Evolutionary conservation across 306 rosid species (phyloP), one percentile per base, ranked within the genome.

Genomic region (Astragalus glycyphyllos): DNA sequence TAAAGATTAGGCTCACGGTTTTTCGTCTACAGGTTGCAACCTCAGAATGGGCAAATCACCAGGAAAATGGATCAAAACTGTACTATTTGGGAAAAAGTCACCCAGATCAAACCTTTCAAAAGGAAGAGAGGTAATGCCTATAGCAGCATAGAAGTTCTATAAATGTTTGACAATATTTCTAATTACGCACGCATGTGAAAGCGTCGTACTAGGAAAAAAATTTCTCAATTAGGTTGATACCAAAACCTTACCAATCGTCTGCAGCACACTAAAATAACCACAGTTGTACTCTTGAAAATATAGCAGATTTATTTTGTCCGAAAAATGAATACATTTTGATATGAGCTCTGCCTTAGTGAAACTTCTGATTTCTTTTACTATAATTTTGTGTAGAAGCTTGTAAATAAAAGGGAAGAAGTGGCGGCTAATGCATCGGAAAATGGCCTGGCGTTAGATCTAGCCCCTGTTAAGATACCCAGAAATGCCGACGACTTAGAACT

Each of bases 31-130:
- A 70, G 88, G 46, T 69, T 41, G 72, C 65, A 67, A 74, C 16
- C 72, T 50, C 67, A 73, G 51, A 75, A 91, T 89, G 97, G 97
- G 93, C 15, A 91, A 91, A 78, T 91, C 97, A 54, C 97, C 97
- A 0, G 96, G 84, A 67, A 91, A 84, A 87, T 91, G 97, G 97
- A 89, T 91, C 84, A 89, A 84, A 79, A 75, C 85, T 0, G 84
- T 89, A 29, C 82, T 91, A 40, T 89, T 91, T 57, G 87, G 96
- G 74, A 91, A 91, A 85, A 91, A 91, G 83, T 77, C 92, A 2
- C 74, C 93, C 47, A 89, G 82, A 73, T 75, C 87, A 53, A 79
- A 81, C 50, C 26, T 80, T 66, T 68, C 84, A 4, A 89, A 77
- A 67, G 84, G 85, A 11, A 58, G 84, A 80, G 90, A 83, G 90